These are phyloP conservation scores for Pseudomassariella vexata DNA, from an alignment of 2,329 filamentous ascomycete genomes.

Conservation along the genomic window DNA sequence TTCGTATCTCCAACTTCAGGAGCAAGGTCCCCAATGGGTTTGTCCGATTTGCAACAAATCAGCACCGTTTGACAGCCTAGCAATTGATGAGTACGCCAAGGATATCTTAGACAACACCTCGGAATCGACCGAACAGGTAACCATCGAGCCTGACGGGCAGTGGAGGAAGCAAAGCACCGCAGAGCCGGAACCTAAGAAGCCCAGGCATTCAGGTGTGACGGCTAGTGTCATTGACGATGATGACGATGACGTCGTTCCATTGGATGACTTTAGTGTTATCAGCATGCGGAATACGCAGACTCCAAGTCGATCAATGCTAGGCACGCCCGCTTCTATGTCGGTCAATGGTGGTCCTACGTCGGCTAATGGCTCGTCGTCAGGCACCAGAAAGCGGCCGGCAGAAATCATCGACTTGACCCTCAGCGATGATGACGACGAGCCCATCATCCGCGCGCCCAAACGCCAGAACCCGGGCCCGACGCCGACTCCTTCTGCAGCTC, in stretches of 20 bases:
- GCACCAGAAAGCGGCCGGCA: constrained; percentile 22
- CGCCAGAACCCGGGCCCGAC: constrained; percentile 25
- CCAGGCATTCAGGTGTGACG: constrained; percentile 15
- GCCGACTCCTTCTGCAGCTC: too few relatives aligned
- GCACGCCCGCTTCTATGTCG: constrained; percentile 9
- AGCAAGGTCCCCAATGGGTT: constrained; percentile 95
- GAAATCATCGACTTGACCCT: constrained; percentile 52
- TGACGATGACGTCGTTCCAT: constrained; percentile 45
- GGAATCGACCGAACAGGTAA: constrained; percentile 72
- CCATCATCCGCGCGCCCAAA: constrained; percentile 36
- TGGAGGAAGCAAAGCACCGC: constrained; percentile 50
- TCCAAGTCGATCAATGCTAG: constrained; percentile 24
- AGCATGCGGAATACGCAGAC: constrained; percentile 29
- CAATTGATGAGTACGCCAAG: constrained; percentile 83
- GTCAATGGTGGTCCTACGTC: constrained; percentile 13
- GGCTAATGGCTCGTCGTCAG: constrained; percentile 24
- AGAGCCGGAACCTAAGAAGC: constrained; percentile 22
- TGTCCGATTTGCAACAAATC: constrained; percentile 89
- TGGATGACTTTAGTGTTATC: constrained; percentile 35
- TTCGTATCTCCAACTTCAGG: constrained; percentile 87
- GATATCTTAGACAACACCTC: constrained; percentile 76
- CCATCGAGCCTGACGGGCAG: constrained; percentile 77
- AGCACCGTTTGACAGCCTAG: constrained; percentile 74
- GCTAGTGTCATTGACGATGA: constrained; percentile 26
- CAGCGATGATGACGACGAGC: constrained; percentile 44